Evolutionary conservation across 2,329 filamentous ascomycete species (phyloP), one percentile per base, ranked within the genome.

Genomic region (Fusarium foetens): DNA sequence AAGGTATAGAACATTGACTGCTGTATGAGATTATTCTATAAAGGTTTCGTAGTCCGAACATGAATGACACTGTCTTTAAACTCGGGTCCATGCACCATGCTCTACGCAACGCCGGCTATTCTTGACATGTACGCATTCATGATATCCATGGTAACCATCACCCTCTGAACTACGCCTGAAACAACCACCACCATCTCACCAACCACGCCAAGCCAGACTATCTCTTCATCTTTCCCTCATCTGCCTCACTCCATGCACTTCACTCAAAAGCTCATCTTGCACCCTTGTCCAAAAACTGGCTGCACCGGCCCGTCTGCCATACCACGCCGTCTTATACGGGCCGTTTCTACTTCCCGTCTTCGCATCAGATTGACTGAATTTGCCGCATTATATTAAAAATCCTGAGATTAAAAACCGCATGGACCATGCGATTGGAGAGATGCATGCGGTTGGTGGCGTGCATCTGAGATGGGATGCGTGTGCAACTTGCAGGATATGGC

Each of bases 221-320:
- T 57, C 41, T 41, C 53, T 53, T 58, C 66, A 8, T 27, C 27
- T 27, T 27, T 27, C 27, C 27, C 27, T 27, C 27, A 46, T 42
- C 23, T 45, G 23, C 42, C 25, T 58, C 25, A 27, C 38, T 25
- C n/a, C 51, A 58, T 46, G 42, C 36, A 46, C 33, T 43, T 38
- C 38, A 23, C 29, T 58, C 23, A 38, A 29, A 65, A 65, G 27
- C 60, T 31, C 29, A 42, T 59, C 43, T 27, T 38, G 38, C 39
- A 66, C 67, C 70, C 71, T 68, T 57, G 67, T 74, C 57, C 41
- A 39, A n/a, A 36, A 38, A 14, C 39, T 68, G 65, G 58, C 46
- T 73, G 70, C 70, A 69, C 71, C 71, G 71, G 71, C 52, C 71
- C 71, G 71, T 73, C 59, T 67, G 58, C 60, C 53, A 63, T 70